Base-by-base conservation (phyloP, 2,329 filamentous ascomycete genomes). In the Triangularia setosa region DNA sequence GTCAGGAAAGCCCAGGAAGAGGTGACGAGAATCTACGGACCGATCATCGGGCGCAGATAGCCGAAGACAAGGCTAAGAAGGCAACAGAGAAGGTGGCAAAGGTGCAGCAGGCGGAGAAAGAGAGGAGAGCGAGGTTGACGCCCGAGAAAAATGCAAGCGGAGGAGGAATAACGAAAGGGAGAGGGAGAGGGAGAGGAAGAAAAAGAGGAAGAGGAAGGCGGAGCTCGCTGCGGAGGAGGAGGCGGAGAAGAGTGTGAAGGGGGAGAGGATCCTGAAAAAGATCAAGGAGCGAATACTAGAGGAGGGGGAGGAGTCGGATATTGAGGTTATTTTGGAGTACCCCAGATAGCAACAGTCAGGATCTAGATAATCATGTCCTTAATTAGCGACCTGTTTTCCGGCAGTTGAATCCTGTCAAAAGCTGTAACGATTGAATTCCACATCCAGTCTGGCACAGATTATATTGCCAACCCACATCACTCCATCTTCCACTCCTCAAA, bases 401-500 rank as follows among this genome's bases (percentile, higher is more conserved):
- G n/a, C n/a, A n/a, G n/a, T n/a, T n/a, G n/a, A n/a, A n/a, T n/a
- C n/a, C n/a, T n/a, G n/a, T 33, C 30, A 8, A 33, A 33, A 8
- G 30, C 30, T 7, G 30, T 33, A 33, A 30, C 27, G 27, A 30
- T 30, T 30, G 27, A 30, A 30, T 30, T 30, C 27, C 1, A n/a
- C n/a, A n/a, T n/a, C 27, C 27, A 11, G 7, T 30, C 11, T 30
- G 27, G 27, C 4, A 30, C 11, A 30, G 11, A 30, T 6, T 12
- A 12, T 33, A 33, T 28, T 40, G 9, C 35, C 35, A 35, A 35
- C 8, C 3, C 35, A 4, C 12, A 3, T 12, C n/a, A 48, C 40
- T 48, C 40, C 9, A 6, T 48, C 40, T 82, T 82, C 64, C 85
- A 83, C 0, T 73, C 73, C 33, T 84, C 81, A 28, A 90, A 81